phyloP scores from a whole-genome alignment of 441 rosid species.

The Gossypium davidsonii region DNA sequence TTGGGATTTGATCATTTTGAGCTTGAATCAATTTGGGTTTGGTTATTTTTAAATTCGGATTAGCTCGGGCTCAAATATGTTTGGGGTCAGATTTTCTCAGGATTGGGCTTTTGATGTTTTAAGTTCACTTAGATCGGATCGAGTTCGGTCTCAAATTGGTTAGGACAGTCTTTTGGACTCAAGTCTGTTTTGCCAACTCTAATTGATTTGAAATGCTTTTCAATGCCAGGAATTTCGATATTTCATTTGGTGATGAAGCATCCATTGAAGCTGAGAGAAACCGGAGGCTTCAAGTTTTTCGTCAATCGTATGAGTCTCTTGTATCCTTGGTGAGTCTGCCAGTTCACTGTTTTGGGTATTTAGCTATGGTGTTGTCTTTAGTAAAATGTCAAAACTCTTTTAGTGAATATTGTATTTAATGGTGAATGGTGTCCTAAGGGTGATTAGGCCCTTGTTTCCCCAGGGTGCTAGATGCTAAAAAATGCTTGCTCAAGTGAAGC shows the following conservation, averaged over 20 bases:
- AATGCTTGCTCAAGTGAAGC: background rate
- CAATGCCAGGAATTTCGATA: slow-evolving; percentile 65
- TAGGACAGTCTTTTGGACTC: background rate
- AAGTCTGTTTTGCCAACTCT: background rate
- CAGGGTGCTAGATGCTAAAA: background rate
- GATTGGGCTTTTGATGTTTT: background rate
- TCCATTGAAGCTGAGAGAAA: slow-evolving; percentile 79
- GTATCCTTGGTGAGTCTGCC: slow-evolving; percentile 78
- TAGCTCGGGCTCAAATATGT: background rate
- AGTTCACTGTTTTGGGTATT: slow-evolving; percentile 18
- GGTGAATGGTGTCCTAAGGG: background rate
- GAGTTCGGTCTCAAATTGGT: background rate
- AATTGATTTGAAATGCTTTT: slow-evolving; percentile 19
- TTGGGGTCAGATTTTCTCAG: background rate
- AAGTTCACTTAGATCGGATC: background rate
- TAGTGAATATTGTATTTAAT: background rate
- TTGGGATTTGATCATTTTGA: background rate
- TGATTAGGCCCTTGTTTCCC: background rate
- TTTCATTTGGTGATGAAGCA: slow-evolving; percentile 60
- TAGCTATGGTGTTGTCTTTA: slow-evolving; percentile 5
- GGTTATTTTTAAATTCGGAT: background rate
- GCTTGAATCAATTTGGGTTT: background rate
- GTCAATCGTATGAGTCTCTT: slow-evolving; percentile 70
- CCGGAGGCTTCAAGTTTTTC: slow-evolving; percentile 72
- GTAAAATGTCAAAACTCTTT: background rate